Evolutionary conservation across 176 grass and related monocot genomes (phyloP).

Genomic region (Triticum turgidum): DNA sequence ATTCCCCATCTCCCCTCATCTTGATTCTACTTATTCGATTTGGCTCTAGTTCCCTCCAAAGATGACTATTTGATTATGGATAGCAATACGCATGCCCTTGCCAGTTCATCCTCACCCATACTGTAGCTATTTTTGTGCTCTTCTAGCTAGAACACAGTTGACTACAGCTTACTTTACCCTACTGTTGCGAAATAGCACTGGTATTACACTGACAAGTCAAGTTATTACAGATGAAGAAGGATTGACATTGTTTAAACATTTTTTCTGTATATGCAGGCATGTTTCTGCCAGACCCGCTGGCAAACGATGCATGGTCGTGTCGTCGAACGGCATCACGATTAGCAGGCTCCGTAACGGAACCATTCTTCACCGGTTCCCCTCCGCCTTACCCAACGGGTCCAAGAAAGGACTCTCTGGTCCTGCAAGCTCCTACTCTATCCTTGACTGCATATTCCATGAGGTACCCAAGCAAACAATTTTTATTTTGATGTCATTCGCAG

Average conservation of each 20-base stretch:
- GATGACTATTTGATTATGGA: not conserved
- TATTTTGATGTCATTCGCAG: not conserved
- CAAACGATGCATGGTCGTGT: constrained; percentile 83
- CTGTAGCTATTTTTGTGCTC: not conserved
- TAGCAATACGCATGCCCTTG: not conserved
- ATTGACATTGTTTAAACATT: not conserved
- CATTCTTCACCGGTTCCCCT: constrained; percentile 88
- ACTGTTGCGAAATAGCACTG: not conserved
- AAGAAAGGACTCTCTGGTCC: constrained; percentile 73
- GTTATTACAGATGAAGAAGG: not conserved
- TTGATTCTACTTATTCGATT: not conserved
- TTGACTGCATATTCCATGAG: constrained; percentile 98
- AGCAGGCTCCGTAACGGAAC: constrained; percentile 84
- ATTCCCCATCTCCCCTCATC: constrained; percentile 2
- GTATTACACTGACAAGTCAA: not conserved
- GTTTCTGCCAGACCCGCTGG: constrained; percentile 80
- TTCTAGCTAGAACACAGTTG: not conserved
- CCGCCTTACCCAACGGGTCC: constrained; percentile 78
- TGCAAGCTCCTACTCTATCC: constrained; percentile 81
- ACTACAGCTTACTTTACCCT: not conserved
- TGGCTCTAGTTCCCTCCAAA: not conserved
- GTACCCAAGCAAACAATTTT: constrained; percentile 25
- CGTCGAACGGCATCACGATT: constrained; percentile 69
- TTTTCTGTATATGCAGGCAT: constrained; percentile 56
- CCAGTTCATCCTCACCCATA: not conserved